phyloP scores from a whole-genome alignment of 2,329 filamentous ascomycete species.

The Cordyceps cicadae region DNA sequence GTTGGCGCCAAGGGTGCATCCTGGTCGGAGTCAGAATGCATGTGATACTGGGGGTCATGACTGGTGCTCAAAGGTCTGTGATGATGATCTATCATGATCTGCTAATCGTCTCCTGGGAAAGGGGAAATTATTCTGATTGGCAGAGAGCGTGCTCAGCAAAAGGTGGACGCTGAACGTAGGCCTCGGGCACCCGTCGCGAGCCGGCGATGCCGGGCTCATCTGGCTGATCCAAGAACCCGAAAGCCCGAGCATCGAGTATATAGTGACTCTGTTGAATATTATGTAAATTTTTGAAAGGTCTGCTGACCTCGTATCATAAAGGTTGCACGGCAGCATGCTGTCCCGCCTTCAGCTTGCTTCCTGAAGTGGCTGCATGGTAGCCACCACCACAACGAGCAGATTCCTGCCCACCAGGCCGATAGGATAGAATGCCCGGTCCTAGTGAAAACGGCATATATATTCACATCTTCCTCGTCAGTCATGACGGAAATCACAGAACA shows the following conservation, averaged over 20 bases:
- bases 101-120: background rate
- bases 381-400: too few species aligned
- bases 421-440: too few species aligned
- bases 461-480: too few species aligned
- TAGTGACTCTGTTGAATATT: too few species aligned
- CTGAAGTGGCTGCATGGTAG: background rate
- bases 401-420: too few species aligned
- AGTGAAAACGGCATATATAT: too few species aligned
- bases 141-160: background rate
- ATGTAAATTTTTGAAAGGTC: too few species aligned
- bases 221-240: too few species aligned
- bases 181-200: background rate
- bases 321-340: background rate
- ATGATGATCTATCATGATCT: background rate
- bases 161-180: too few species aligned
- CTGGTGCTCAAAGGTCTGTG: background rate
- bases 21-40: background rate
- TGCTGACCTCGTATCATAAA: background rate
- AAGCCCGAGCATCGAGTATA: too few species aligned
- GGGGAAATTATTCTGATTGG: background rate
- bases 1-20: background rate
- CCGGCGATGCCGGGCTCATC: too few species aligned
- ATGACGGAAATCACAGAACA: too few species aligned
- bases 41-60: background rate
- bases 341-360: background rate